Evolutionary conservation across 2,329 filamentous ascomycete species (phyloP).

Genomic region (Fusarium cicatricum): DNA sequence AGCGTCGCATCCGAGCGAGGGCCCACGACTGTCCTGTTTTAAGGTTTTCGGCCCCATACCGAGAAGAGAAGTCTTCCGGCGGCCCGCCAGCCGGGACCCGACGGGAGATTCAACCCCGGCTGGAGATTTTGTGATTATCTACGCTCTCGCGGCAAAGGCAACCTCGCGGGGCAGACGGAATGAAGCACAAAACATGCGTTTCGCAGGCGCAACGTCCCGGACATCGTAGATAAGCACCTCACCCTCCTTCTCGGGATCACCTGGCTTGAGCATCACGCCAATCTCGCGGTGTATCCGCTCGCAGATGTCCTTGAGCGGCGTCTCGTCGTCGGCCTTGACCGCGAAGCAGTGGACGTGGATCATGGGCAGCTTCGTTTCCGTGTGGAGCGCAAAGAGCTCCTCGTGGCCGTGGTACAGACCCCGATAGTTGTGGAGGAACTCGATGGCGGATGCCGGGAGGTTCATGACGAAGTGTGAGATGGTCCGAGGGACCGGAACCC

Average conservation of each 20-base stretch:
- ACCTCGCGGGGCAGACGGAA: constrained; percentile 86
- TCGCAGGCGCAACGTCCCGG: constrained; percentile 88
- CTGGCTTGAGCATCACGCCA: constrained; percentile 52
- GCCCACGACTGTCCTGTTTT: constrained; percentile 9
- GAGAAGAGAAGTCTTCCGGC: constrained; percentile 12
- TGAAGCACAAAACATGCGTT: constrained; percentile 95
- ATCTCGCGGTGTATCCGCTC: constrained; percentile 52
- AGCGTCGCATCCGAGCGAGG: constrained; percentile 15
- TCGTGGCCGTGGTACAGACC: constrained; percentile 82
- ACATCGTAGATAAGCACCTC: constrained; percentile 72
- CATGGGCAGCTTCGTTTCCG: constrained; percentile 72
- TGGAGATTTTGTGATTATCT: constrained; percentile 29
- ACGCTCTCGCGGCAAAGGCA: constrained; percentile 69
- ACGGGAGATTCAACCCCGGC: neutral
- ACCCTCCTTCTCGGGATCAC: constrained; percentile 56
- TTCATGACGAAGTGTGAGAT: constrained; percentile 99
- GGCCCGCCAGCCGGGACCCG: constrained; percentile 6
- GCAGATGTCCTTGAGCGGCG: constrained; percentile 62
- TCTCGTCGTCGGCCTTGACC: constrained; percentile 79
- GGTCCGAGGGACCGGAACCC: constrained; percentile 70
- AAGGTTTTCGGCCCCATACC: constrained; percentile 15
- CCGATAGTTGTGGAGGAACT: constrained; percentile 73
- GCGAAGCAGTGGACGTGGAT: constrained; percentile 97
- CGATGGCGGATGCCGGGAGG: constrained; percentile 86
- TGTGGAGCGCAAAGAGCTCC: constrained; percentile 68